Evolutionary conservation across 352 stramenopile genomes (phyloP), one percentile per base, ranked within the genome.

Genomic region (Pythium folliculosum): DNA sequence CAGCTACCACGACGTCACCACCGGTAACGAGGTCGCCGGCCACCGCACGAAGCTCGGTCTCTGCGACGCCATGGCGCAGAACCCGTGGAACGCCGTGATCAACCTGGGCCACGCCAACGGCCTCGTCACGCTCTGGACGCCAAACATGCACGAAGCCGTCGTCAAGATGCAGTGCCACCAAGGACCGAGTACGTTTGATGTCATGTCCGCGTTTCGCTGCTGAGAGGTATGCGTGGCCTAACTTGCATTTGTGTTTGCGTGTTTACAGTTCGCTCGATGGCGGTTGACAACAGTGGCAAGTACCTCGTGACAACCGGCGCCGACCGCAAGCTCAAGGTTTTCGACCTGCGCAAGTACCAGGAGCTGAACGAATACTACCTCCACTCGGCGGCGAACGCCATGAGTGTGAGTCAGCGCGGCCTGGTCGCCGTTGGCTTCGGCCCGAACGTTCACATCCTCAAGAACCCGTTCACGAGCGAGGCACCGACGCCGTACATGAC

Each of bases 141-240:
- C 98, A 8, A 97, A 97, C 69, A 98, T 90, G 89, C 66, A 76
- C 25, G 85, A 96, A 61, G 86, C 95, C 30, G 86, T 99, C 32
- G 96, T 99, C 50, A 99, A 98, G 75, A 97, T 99, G 80, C 88
- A 99, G 50, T 98, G 93, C 75, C 97, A 99, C 77, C 88, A 96
- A 61, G 97, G 96, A 66, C 91, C 96, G 5, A 90, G 99, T 81
- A 96, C 74, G 87, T 82, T 55, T 59, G 1, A 16, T 62, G n/a
- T 32, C 27, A 32, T 56, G 19, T 72, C 45, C 37, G 10, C 37
- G 10, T 43, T 19, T 37, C 5, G 25, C 47, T 30, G 0, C 19
- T 45, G 8, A 47, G 23, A 37, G 57, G 44, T 9, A 12, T 12
- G 17, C n/a, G 21, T 52, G 5, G 37, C 52, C 27, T 58, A 50